Evolutionary conservation across 2,329 filamentous ascomycete genomes (phyloP), one percentile per base, ranked within the genome.

Genomic region (Pestalotiopsis sp.): DNA sequence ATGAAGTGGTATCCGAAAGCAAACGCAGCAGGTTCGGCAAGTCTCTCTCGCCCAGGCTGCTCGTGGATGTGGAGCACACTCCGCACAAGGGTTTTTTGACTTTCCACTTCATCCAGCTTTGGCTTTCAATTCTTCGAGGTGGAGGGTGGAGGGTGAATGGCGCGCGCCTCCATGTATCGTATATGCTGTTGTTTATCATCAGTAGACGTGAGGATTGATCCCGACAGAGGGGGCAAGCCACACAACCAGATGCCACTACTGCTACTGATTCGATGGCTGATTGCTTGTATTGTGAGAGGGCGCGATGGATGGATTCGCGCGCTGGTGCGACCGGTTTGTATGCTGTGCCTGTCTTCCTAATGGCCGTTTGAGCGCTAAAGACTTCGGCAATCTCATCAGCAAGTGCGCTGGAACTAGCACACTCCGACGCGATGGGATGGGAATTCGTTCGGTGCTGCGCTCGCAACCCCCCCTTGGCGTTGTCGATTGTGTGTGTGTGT

Each of bases 381-480:
- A 49, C 66, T 68, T 68, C 66, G 66, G 66, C 66, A 68, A 68
- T 68, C 66, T 68, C 45, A 52, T 52, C 45, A 52, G n/a, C 14
- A 9, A 52, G 17, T 52, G 45, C 17, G 14, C 17, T 52, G 13
- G n/a, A 52, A 52, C 45, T 52, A 52, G 65, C 36, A 41, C 31
- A 62, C 65, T 49, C 31, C 36, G 49, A 31, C 49, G 41, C 17
- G 14, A 25, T 27, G 36, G 41, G 57, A 65, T 67, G 25, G 60
- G 58, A 39, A 27, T 55, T 61, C 64, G 65, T 61, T 65, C 59
- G 66, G 68, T 60, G 64, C 27, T 23, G 27, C 60, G 52, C 55
- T 64, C 39, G 64, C 66, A 64, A 63, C 36, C 62, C 57, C 60
- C 55, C 67, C 59, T 62, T 38, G 64, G 45, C 45, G 45, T 52